phyloP scores from a whole-genome alignment of 2,329 filamentous ascomycete species.

The Sporothrix pseudoabietina region DNA sequence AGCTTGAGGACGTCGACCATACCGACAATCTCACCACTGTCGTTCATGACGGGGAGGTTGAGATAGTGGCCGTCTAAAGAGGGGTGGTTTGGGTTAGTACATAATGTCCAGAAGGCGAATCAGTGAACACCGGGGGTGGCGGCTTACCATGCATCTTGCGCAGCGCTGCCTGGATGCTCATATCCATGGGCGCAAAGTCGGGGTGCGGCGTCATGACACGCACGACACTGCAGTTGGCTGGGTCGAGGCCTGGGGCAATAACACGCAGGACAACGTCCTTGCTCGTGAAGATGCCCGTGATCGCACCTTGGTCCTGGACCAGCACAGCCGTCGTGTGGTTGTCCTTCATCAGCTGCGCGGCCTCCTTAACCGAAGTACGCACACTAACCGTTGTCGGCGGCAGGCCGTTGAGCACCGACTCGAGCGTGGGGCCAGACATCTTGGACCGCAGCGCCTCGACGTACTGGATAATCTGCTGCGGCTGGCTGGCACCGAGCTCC shows the following conservation, averaged over 20 bases:
- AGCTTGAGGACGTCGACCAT: slow-evolving; percentile 99
- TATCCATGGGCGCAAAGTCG: slow-evolving; percentile 97
- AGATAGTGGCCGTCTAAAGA: slow-evolving; percentile 91
- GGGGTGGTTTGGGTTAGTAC: slow-evolving; percentile 31
- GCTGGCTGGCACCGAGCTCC: slow-evolving; percentile 91
- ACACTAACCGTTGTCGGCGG: slow-evolving; percentile 95
- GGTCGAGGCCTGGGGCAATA: slow-evolving; percentile 94
- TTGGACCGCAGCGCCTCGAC: slow-evolving; percentile 92
- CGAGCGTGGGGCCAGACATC: slow-evolving; percentile 96
- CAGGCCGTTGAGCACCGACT: slow-evolving; percentile 88
- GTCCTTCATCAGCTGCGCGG: slow-evolving; percentile 95
- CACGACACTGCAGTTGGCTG: slow-evolving; percentile 92
- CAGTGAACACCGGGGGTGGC: neutral
- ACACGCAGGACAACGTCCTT: slow-evolving; percentile 98
- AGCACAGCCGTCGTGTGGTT: slow-evolving; percentile 96
- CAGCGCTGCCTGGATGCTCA: slow-evolving; percentile 97
- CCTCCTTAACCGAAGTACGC: slow-evolving; percentile 93
- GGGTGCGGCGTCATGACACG: slow-evolving; percentile 99
- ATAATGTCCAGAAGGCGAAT: neutral
- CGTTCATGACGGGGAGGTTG: slow-evolving; percentile 98
- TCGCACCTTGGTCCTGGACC: slow-evolving; percentile 94
- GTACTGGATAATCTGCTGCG: slow-evolving; percentile 98
- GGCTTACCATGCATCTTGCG: slow-evolving; percentile 95
- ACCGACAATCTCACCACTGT: slow-evolving; percentile 92
- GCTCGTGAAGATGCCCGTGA: slow-evolving; percentile 98